Percentiles rank a stretch among this genome's conserved stretches.
phyloP scores from a whole-genome alignment of 345 rosid genomes.

The Carallia brachiata region DNA sequence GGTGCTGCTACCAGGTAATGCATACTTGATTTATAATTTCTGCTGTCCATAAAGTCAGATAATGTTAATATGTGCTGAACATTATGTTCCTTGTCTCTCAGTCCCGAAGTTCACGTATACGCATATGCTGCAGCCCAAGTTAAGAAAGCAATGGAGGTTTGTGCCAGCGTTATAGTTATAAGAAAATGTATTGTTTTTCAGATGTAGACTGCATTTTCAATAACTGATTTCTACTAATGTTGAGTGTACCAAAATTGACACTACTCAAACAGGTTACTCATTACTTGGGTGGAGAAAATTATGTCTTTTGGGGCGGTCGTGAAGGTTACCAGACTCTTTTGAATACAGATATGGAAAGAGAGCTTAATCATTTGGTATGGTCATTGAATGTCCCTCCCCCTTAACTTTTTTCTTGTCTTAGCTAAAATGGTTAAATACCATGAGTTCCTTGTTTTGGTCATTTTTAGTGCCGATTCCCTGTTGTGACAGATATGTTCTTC shows the following conservation, averaged over 20 bases:
- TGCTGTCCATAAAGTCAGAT: neutral
- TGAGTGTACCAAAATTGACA: neutral
- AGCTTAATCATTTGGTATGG: conserved; percentile 78
- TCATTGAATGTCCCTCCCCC: neutral
- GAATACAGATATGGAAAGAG: conserved; percentile 96
- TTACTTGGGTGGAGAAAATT: conserved; percentile 96
- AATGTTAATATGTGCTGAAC: neutral
- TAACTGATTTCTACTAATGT: neutral
- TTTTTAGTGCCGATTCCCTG: neutral
- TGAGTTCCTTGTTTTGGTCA: neutral
- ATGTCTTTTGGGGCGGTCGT: conserved; percentile 99
- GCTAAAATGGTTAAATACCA: neutral
- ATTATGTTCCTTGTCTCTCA: conserved; percentile 21
- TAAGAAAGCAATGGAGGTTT: conserved; percentile 92
- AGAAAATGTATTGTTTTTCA: neutral
- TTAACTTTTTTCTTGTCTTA: neutral
- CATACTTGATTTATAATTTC: neutral
- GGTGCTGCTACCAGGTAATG: conserved; percentile 90
- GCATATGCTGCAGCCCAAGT: conserved; percentile 98
- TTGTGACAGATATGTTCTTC: neutral
- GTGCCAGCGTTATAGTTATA: conserved; percentile 1
- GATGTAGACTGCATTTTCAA: neutral
- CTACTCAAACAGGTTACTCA: conserved; percentile 61
- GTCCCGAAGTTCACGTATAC: conserved; percentile 83
- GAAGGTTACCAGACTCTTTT: conserved; percentile 94